Conservation (phyloP, 2,329 filamentous ascomycete genomes). For the Aspergillus clavatus region DNA sequence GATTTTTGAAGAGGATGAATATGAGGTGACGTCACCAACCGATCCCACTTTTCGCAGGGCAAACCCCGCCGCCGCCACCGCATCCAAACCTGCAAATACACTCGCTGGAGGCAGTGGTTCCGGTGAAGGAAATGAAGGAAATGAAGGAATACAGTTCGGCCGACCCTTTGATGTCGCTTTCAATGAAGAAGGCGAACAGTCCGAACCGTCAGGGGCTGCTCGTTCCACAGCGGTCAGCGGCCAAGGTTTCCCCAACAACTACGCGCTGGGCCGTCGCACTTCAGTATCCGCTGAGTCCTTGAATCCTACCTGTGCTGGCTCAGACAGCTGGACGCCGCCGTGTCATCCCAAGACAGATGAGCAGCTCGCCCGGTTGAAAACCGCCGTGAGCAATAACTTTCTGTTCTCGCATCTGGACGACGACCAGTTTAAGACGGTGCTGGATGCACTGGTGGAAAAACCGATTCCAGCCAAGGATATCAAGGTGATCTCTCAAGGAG, state of each 20-base stretch:
- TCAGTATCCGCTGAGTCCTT: constrained; percentile 96
- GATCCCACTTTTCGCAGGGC: constrained; percentile 53
- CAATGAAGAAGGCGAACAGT: constrained; percentile 18
- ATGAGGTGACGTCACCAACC: constrained; percentile 73
- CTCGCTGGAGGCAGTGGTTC: constrained; percentile 40
- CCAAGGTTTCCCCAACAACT: constrained; percentile 69
- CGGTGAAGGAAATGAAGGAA: constrained; percentile 18
- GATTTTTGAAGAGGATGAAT: constrained; percentile 77
- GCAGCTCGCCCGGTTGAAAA: constrained; percentile 72
- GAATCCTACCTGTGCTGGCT: constrained; percentile 76
- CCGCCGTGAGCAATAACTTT: constrained; percentile 83
- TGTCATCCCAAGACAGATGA: constrained; percentile 76
- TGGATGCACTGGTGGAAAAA: constrained; percentile 90
- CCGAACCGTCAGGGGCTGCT: constrained; percentile 18
- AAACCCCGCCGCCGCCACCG: constrained; percentile 24
- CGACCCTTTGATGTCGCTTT: constrained; percentile 28
- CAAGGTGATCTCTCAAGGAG: constrained; percentile 91
- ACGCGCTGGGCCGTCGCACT: constrained; percentile 87
- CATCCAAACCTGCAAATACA: constrained; percentile 32
- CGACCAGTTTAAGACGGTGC: constrained; percentile 79
- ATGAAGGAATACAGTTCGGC: constrained; percentile 28
- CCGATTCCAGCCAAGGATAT: constrained; percentile 86
- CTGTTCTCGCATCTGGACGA: constrained; percentile 93
- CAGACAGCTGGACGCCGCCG: constrained; percentile 87
- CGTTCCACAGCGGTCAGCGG: constrained; percentile 24